Base-by-base conservation (phyloP, 2,329 filamentous ascomycete species). In the Didymella lethalis region DNA sequence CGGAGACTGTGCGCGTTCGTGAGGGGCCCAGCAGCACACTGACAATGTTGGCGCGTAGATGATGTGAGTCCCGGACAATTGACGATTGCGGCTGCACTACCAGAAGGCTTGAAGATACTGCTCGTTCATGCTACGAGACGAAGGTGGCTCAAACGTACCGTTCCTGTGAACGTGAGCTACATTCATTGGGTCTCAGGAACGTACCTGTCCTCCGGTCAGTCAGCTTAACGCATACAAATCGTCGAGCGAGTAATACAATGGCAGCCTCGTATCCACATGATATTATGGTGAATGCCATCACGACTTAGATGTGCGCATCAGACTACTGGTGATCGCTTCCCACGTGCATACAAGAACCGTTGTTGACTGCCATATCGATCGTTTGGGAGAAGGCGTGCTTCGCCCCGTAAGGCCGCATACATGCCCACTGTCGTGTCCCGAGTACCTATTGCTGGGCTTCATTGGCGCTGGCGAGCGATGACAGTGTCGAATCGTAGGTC, bases 91-190 rank as follows among this genome's bases (percentile, higher is more conserved):
- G 40, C 34, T 43, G 49, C 55, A 53, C 45, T 20, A 59, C 50
- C n/a, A 36, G 16, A 48, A 36, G 29, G 38, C n/a, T 57, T 36
- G 18, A 34, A 18, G 40, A 59, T 54, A 29, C 38, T 49, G 40
- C 40, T 32, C 40, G 38, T 46, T 43, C 45, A 54, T 49, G 43
- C n/a, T 44, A 52, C 54, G 29, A 57, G 36, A 52, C 52, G n/a
- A 4, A 20, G 11, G 38, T 48, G 14, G 34, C 23, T 18, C 5
- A 18, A 20, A 26, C 10, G 12, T 20, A 4, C 48, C 7, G 28
- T 44, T 16, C 25, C 31, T 46, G 32, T 18, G 20, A 46, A 11
- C 7, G 31, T 40, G 38, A 54, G 38, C 56, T 32, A 46, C 7
- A 16, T 23, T 18, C 26, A 16, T 50, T 50, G 40, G 40, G 49